A percentile compares a stretch with the other conserved stretches of the same genome.
Evolutionary conservation across 2,329 filamentous ascomycete species (phyloP).

Genomic region (Torrubiellomyces zombiae): DNA sequence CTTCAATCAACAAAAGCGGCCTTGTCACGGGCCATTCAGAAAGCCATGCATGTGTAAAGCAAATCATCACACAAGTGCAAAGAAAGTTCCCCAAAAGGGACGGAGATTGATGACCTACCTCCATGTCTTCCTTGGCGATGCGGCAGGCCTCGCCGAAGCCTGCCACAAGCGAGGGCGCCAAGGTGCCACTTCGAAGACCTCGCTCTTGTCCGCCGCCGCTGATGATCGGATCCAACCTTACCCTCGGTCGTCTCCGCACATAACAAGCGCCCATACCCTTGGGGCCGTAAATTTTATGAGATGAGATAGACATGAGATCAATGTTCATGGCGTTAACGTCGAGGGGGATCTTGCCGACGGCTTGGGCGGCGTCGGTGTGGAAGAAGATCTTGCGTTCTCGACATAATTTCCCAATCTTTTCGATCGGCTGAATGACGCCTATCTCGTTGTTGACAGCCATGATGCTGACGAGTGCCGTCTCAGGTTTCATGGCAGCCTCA

Average conservation of each 20-base stretch:
- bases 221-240: constrained; percentile 90
- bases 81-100: constrained; percentile 6
- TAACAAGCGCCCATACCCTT: constrained; percentile 97
- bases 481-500: constrained; percentile 75
- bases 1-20: constrained; percentile 43
- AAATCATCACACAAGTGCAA: constrained; percentile 49
- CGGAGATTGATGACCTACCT: constrained; percentile 42
- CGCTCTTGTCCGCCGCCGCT: constrained; percentile 91
- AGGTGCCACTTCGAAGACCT: constrained; percentile 82
- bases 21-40: constrained; percentile 57
- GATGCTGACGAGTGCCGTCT: constrained; percentile 84
- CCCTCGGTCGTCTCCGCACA: constrained; percentile 77
- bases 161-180: constrained; percentile 75
- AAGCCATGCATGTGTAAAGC: constrained; percentile 80
- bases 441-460: constrained; percentile 99
- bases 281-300: constrained; percentile 96
- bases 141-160: constrained; percentile 93
- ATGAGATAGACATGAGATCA: constrained; percentile 96
- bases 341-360: constrained; percentile 93
- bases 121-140: constrained; percentile 77
- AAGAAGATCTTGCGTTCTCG: constrained; percentile 90
- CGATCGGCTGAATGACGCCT: constrained; percentile 91
- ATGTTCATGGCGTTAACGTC: constrained; percentile 98
- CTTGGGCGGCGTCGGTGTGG: constrained; percentile 92
- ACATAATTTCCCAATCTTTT: constrained; percentile 85